phyloP scores from a whole-genome alignment of 2,329 filamentous ascomycete species.

The Colletotrichum destructivum region DNA sequence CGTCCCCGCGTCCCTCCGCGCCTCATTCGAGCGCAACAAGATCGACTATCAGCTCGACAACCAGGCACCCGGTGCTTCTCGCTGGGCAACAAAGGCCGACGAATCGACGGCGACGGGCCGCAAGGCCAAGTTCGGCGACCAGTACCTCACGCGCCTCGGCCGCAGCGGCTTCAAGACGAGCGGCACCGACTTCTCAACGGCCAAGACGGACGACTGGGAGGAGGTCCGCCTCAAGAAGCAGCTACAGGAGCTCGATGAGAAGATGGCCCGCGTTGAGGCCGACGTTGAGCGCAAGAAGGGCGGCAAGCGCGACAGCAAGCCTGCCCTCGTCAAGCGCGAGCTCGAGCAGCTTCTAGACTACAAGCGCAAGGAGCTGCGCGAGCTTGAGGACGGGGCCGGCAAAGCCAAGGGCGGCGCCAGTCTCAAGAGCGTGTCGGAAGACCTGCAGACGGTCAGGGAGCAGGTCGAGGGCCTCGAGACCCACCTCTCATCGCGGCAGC shows the following conservation, averaged over 20 bases:
- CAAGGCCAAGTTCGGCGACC: slow-evolving; percentile 97
- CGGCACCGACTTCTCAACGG: slow-evolving; percentile 91
- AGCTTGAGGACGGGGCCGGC: slow-evolving; percentile 80
- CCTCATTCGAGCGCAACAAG: slow-evolving; percentile 94
- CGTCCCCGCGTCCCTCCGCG: slow-evolving; percentile 90
- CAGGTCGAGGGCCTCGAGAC: slow-evolving; percentile 92
- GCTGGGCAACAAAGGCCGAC: slow-evolving; percentile 85
- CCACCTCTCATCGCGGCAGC: slow-evolving; percentile 84
- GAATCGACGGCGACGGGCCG: slow-evolving; percentile 87
- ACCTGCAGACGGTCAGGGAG: slow-evolving; percentile 91
- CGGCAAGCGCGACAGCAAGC: slow-evolving; percentile 82
- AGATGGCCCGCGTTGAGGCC: slow-evolving; percentile 86
- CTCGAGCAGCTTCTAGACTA: slow-evolving; percentile 95
- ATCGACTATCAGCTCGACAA: slow-evolving; percentile 96
- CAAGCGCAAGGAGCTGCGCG: slow-evolving; percentile 85
- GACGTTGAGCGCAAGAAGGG: slow-evolving; percentile 76
- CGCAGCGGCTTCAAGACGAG: slow-evolving; percentile 84
- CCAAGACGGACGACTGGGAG: slow-evolving; percentile 96
- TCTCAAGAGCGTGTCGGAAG: slow-evolving; percentile 84
- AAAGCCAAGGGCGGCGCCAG: slow-evolving; percentile 79
- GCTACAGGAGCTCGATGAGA: slow-evolving; percentile 88
- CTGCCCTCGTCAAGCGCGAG: slow-evolving; percentile 93
- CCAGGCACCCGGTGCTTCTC: slow-evolving; percentile 74
- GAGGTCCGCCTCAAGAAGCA: slow-evolving; percentile 96
- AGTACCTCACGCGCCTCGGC: slow-evolving; percentile 92